phyloP scores from a whole-genome alignment of 2,329 filamentous ascomycete species.

The Aureobasidium melanogenum region DNA sequence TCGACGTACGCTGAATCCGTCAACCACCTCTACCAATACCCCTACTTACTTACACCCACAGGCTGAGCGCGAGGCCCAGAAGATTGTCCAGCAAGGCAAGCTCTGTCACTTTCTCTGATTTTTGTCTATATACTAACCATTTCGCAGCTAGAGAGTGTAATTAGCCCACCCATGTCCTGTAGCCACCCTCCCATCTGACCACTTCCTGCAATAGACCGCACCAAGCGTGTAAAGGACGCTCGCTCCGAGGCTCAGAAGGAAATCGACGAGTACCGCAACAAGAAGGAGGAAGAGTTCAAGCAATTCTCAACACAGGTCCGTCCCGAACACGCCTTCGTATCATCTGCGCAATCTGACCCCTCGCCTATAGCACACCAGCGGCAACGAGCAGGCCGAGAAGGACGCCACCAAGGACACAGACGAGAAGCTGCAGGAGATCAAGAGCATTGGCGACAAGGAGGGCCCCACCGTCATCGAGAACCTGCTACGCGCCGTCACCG shows the following conservation, averaged over 20 bases:
- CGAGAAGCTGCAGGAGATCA: constrained; percentile 71
- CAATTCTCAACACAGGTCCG: constrained; percentile 75
- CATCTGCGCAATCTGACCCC: neutral
- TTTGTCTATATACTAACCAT: constrained; percentile 16
- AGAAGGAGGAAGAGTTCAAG: constrained; percentile 93
- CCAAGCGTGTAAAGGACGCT: constrained; percentile 94
- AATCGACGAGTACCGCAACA: constrained; percentile 81
- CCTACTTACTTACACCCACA: constrained; percentile 39
- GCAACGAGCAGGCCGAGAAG: constrained; percentile 66
- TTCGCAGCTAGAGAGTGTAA: constrained; percentile 75
- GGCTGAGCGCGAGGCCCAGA: constrained; percentile 97
- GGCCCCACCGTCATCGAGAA: constrained; percentile 74
- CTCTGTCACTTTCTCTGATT: constrained; percentile 11
- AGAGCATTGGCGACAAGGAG: constrained; percentile 67
- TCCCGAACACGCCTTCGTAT: neutral
- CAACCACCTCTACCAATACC: constrained; percentile 1
- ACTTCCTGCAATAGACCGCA: constrained; percentile 56
- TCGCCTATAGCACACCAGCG: constrained; percentile 67
- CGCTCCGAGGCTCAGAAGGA: constrained; percentile 96
- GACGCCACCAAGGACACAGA: constrained; percentile 75
- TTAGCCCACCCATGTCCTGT: constrained; percentile 11
- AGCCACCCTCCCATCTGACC: constrained; percentile 12
- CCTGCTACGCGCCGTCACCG: constrained; percentile 74
- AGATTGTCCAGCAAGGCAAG: constrained; percentile 94
- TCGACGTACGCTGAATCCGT: constrained; percentile 69